Conservation (phyloP, 345 rosid genomes). For the Firmiana major region DNA sequence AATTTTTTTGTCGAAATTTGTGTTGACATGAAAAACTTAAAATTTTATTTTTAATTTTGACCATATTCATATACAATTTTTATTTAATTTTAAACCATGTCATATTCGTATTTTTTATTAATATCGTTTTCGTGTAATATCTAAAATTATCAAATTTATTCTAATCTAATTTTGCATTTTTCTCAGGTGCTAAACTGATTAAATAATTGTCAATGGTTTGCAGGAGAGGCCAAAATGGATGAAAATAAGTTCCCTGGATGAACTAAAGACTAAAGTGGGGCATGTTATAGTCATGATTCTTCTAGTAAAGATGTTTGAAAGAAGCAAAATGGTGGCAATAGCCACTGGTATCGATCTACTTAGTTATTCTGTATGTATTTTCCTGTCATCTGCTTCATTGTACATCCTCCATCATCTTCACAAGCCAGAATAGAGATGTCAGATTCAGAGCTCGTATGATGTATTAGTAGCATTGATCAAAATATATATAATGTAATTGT, state of each 20-base stretch:
- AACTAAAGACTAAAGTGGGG: conserved; percentile 92
- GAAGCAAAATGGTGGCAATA: conserved; percentile 91
- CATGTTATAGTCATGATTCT: conserved; percentile 96
- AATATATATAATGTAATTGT: background rate
- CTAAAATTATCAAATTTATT: no score
- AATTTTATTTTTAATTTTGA: no score
- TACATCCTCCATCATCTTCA: conserved; percentile 85
- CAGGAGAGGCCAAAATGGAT: conserved; percentile 92
- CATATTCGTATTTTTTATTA: no score
- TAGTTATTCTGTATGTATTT: conserved; percentile 82
- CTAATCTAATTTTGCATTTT: no score
- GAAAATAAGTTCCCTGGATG: conserved; percentile 77
- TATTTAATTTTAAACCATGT: no score
- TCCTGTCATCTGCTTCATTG: conserved; percentile 83
- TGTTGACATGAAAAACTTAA: no score
- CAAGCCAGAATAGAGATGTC: conserved; percentile 38
- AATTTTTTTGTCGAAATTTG: no score
- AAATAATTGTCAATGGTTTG: background rate
- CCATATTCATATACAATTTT: no score
- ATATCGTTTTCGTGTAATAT: no score
- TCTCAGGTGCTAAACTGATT: no score
- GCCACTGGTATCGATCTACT: conserved; percentile 72
- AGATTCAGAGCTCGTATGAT: no score
- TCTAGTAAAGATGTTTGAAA: conserved; percentile 90
- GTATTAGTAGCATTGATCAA: no score